These are phyloP conservation scores for Psilocybe cubensis DNA, from an alignment of 768 basidiomycete species.

Conservation along the genomic window DNA sequence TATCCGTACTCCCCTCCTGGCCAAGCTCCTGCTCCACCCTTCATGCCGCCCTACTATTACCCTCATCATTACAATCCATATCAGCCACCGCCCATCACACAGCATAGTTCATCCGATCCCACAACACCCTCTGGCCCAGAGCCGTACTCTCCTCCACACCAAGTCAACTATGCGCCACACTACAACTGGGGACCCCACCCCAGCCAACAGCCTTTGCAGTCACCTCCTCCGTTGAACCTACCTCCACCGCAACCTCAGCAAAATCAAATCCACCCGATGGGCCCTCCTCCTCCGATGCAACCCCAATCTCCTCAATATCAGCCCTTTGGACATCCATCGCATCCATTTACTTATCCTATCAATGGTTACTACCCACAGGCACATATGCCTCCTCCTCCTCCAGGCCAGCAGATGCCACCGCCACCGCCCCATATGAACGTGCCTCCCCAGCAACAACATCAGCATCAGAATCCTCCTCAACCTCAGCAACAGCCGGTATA, in stretches of 20 bases:
- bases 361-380: conserved; percentile 32
- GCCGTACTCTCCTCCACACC: conserved; percentile 33
- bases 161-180: conserved; percentile 34
- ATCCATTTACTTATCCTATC: conserved; percentile 33
- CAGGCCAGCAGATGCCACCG: conserved; percentile 30
- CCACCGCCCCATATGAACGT: conserved; percentile 27
- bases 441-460: conserved; percentile 15
- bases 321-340: conserved; percentile 35
- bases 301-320: conserved; percentile 37
- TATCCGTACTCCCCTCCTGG: conserved; percentile 53
- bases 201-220: conserved; percentile 32
- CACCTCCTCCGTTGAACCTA: conserved; percentile 35
- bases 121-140: conserved; percentile 36
- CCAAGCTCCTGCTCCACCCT: conserved; percentile 40
- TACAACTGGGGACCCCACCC: conserved; percentile 43
- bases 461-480: conserved; percentile 14
- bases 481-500: conserved; percentile 20
- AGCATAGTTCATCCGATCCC: conserved; percentile 36
- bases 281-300: conserved; percentile 27
- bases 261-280: conserved; percentile 24
- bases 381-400: conserved; percentile 21
- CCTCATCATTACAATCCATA: conserved; percentile 38
- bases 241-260: conserved; percentile 34
- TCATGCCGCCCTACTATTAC: conserved; percentile 47
- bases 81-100: conserved; percentile 34